Base-by-base conservation (phyloP, 305 asterid genomes). In the Lippia alba region DNA sequence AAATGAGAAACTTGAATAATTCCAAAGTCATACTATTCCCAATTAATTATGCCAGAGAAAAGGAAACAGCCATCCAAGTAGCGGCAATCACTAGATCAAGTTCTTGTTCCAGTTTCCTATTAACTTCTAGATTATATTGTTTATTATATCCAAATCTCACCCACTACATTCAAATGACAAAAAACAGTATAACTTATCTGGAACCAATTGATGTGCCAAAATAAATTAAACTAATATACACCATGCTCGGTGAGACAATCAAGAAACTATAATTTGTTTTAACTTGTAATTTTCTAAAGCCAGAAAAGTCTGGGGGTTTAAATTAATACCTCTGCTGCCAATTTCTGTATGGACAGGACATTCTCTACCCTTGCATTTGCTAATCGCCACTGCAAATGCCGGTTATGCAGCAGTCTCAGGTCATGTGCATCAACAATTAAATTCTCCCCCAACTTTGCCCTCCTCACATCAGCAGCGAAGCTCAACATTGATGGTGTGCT, bases 331-430 rank as follows among this genome's bases (percentile, higher is more conserved):
- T 88, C 85, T 46, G 85, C 85, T 34, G 72, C 50, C 46, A 69
- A 76, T 50, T 70, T 70, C 46, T 83, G 92, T 40, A 62, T 79
- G 66, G 63, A 57, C 53, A 73, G 65, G 53, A 86, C 74, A 71
- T 78, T 74, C 73, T 82, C 90, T 67, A 79, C 77, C 65, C 84
- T 83, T 14, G 88, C 90, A 86, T 84, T 88, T 33, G 50, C 82
- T 10, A 79, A 79, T 34, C 88, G 82, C 94, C 88, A 88, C 77
- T 88, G 95, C 81, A 84, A 74, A 58, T 82, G 84, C 64, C 85
- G 76, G 78, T 84, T 86, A 77, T 82, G 75, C 33, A 86, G 66
- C 44, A 84, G 56, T 76, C 90, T 83, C 81, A 88, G 72, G 34
- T 76, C 83, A 73, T 84, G 89, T 9, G 90, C 92, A 75, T 82